Percentiles rank a stretch among this genome's conserved stretches.
Conservation (phyloP, 2,329 filamentous ascomycete genomes). For the Fusarium begoniae region DNA sequence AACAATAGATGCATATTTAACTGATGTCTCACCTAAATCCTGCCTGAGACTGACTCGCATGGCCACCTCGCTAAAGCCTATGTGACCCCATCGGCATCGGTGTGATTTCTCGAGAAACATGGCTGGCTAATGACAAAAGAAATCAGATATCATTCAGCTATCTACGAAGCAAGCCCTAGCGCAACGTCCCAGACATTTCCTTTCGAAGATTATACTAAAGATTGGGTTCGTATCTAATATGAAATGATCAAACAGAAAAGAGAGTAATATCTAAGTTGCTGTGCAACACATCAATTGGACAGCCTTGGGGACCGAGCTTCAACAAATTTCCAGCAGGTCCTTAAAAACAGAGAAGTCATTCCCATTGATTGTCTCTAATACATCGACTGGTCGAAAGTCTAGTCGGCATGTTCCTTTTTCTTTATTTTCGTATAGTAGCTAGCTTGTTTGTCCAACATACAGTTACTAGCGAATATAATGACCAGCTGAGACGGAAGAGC, state of each 20-base stretch:
- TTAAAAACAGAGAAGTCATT: neutral
- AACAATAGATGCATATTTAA: neutral
- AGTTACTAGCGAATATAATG: slow-evolving; percentile 6
- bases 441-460: neutral
- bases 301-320: neutral
- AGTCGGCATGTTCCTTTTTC: neutral
- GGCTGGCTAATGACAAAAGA: neutral
- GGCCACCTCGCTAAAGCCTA: slow-evolving; percentile 6
- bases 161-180: neutral
- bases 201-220: neutral
- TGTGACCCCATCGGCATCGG: neutral
- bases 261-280: slow-evolving; percentile 30
- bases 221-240: slow-evolving; percentile 22
- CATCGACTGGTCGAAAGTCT: neutral
- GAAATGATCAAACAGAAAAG: slow-evolving; percentile 1
- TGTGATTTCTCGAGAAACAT: neutral
- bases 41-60: slow-evolving; percentile 3
- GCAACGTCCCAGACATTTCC: neutral
- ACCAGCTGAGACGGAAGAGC: slow-evolving; percentile 16
- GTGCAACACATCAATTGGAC: neutral
- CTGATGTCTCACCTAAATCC: slow-evolving; percentile 3
- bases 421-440: slow-evolving; percentile 5
- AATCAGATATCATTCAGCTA: slow-evolving; percentile 6
- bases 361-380: neutral
- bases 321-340: neutral